Base-by-base conservation (phyloP, 805 yeast genomes). In the Maudiozyma turicensis region DNA sequence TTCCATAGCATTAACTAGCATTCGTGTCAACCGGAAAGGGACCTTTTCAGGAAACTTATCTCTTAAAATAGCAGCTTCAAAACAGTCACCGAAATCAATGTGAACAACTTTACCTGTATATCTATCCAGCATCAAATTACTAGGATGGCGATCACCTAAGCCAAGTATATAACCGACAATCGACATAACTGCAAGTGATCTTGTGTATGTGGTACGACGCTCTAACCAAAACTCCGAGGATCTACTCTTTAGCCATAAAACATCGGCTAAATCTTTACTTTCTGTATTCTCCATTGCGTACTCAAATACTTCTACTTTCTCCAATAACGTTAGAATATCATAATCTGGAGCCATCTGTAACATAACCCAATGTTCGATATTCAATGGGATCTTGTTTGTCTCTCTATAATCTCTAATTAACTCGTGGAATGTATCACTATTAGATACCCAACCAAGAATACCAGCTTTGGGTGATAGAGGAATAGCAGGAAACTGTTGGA, bases 391-490 rank as follows among this genome's bases (percentile, higher is more conserved):
- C 71, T 88, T 90, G 50, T 96, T 77, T 7, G 91, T 84, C 56
- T 89, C 97, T 58, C 99, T 79, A 64, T 90, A 89, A 58, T 91
- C 98, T 52, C 89, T 78, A 48, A 93, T 91, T 54, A 93, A 73
- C 6, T 84, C 90, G 66, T 93, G 98, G 78, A 93, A 85, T 0
- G 99, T 93, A 61, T 95, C 99, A 59, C 95, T 84, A 64, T 93
- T 91, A 6, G 95, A 93, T 44, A 93, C 99, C 97, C 98, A 93
- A 0, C 97, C 96, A 42, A 93, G 69, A 46, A 93, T 67, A 53
- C 99, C 99, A n/a, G 95, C 87, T 59, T 87, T 89, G 28, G 99
- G 99, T 2, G 98, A 89, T 43, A 93, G 69, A 8, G 99, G 99
- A 58, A 87, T 91, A 0, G 96, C 97, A 0, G 96, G 84, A 69